Evolutionary conservation across 1,139 yeast species (phyloP).

Genomic region (Sugiyamaella xylanicola): DNA sequence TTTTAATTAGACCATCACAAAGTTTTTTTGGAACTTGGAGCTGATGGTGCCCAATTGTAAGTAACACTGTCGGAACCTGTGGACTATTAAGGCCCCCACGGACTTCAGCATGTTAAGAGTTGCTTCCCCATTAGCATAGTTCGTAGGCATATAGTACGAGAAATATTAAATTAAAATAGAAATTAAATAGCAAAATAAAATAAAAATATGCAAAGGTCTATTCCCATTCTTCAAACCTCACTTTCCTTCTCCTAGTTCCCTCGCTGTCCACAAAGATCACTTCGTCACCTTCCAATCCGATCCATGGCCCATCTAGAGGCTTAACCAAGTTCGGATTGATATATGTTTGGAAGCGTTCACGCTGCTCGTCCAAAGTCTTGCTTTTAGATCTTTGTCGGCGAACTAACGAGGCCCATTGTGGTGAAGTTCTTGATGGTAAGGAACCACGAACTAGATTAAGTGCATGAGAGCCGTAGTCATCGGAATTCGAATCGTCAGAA

Average conservation of each 20-base stretch:
- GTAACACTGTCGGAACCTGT: no score
- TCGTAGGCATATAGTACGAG: neutral
- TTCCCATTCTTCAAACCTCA: conserved; percentile 55
- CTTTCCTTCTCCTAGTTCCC: conserved; percentile 53
- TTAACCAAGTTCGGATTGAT: conserved; percentile 73
- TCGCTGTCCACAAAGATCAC: conserved; percentile 61
- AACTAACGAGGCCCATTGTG: conserved; percentile 20
- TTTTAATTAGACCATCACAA: no score
- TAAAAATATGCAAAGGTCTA: conserved; percentile 25
- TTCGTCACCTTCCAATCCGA: conserved; percentile 66
- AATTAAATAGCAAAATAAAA: neutral
- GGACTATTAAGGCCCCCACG: no score
- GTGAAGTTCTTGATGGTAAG: neutral
- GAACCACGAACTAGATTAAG: conserved; percentile 7
- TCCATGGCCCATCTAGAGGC: conserved; percentile 79
- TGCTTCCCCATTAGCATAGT: no score
- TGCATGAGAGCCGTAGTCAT: neutral
- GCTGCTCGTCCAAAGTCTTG: conserved; percentile 63
- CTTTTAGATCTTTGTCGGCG: conserved; percentile 35
- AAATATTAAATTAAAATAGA: neutral
- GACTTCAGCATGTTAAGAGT: no score
- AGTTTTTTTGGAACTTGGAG: no score
- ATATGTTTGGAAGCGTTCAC: conserved; percentile 69
- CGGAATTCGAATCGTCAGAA: neutral
- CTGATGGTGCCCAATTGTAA: no score